phyloP scores from a whole-genome alignment of 176 grass and related monocot species.

The Leersia perrieri region DNA sequence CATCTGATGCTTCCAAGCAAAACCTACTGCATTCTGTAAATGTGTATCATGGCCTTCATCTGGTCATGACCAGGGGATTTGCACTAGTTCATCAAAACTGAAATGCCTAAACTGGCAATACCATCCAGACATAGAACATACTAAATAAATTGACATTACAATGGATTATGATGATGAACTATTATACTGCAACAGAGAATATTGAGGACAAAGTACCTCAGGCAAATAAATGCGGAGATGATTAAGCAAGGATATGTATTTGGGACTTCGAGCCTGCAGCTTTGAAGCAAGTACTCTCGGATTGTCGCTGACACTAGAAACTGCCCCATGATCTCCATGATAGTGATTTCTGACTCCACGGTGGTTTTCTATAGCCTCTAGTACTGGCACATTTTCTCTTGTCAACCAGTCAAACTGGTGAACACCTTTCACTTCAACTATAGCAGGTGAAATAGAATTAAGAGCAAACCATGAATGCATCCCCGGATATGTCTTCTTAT shows the following conservation, averaged over 20 bases:
- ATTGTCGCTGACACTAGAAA: conserved; percentile 60
- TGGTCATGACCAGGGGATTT: conserved; percentile 8
- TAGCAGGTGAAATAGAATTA: conserved; percentile 78
- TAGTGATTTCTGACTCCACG: conserved; percentile 81
- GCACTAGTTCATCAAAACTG: not conserved
- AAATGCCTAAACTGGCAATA: conserved; percentile 7
- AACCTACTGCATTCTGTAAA: not conserved
- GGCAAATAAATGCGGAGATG: conserved; percentile 97
- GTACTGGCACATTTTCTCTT: conserved; percentile 90
- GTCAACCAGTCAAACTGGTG: conserved; percentile 96
- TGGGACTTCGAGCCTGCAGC: conserved; percentile 86
- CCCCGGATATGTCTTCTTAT: conserved; percentile 93
- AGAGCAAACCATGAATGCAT: conserved; percentile 99
- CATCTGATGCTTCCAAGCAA: not conserved
- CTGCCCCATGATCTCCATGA: conserved; percentile 78
- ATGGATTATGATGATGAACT: not conserved
- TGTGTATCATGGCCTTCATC: conserved; percentile 16
- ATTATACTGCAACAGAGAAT: not conserved
- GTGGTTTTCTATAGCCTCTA: conserved; percentile 90
- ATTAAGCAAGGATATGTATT: conserved; percentile 92
- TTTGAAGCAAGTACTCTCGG: conserved; percentile 89
- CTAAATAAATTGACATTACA: conserved; percentile 16
- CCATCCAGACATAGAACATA: not conserved
- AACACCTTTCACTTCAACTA: conserved; percentile 93
- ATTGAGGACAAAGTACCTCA: conserved; percentile 59